Conservation (phyloP, 495 filamentous ascomycete genomes). For the Staphylotrichum longicolle region DNA sequence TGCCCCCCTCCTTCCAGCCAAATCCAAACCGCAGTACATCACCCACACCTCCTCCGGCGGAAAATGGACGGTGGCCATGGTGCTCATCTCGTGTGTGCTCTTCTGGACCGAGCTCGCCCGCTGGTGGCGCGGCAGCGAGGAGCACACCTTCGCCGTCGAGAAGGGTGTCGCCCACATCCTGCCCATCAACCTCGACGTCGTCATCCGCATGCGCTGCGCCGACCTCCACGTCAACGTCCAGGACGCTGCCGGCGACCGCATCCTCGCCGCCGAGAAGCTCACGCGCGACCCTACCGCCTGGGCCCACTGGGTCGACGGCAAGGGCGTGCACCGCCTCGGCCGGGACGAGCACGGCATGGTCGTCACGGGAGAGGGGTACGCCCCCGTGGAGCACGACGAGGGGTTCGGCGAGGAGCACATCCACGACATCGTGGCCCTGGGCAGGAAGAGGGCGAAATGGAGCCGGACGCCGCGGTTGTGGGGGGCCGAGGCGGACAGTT, state of each 20-base stretch:
- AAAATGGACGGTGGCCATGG: slow-evolving; percentile 85
- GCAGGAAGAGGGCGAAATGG: slow-evolving; percentile 56
- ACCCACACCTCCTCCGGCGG: slow-evolving; percentile 78
- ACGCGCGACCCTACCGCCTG: slow-evolving; percentile 75
- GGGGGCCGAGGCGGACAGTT: slow-evolving; percentile 58
- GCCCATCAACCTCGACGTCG: slow-evolving; percentile 93
- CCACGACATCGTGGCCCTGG: slow-evolving; percentile 66
- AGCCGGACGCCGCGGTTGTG: slow-evolving; percentile 70
- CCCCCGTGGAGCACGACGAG: slow-evolving; percentile 53
- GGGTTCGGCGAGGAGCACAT: slow-evolving; percentile 67
- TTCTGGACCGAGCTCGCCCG: slow-evolving; percentile 71
- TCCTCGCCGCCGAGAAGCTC: slow-evolving; percentile 75
- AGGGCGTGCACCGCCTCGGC: slow-evolving; percentile 66
- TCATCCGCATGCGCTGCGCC: slow-evolving; percentile 84
- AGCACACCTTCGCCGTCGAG: slow-evolving; percentile 90
- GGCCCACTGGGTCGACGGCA: slow-evolving; percentile 72
- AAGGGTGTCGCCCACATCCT: slow-evolving; percentile 83
- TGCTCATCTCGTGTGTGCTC: slow-evolving; percentile 67
- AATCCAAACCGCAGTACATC: slow-evolving; percentile 92
- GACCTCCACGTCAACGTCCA: slow-evolving; percentile 95
- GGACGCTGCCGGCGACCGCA: slow-evolving; percentile 88
- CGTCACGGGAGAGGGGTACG: slow-evolving; percentile 55
- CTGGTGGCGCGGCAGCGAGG: slow-evolving; percentile 80
- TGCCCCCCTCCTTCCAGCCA: slow-evolving; percentile 55
- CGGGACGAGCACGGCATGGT: slow-evolving; percentile 46